phyloP scores from a whole-genome alignment of 768 basidiomycete species.

The Cytidiella melzeri region DNA sequence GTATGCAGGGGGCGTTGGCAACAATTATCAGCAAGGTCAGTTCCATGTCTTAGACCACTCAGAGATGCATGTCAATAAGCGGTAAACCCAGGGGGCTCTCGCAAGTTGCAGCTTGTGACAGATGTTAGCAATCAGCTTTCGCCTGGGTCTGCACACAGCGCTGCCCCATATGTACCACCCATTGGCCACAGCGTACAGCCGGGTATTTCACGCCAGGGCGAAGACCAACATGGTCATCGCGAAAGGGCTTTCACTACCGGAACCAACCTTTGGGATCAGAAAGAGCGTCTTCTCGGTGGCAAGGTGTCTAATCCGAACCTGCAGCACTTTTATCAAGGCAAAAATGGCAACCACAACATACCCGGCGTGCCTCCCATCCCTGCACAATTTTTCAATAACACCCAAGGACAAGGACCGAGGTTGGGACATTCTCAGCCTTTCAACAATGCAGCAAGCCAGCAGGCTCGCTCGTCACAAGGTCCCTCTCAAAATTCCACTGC shows the following conservation, averaged over 20 bases:
- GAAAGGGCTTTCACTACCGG: slow-evolving; percentile 33
- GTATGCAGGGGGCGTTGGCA: slow-evolving; percentile 22
- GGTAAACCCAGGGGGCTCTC: too few relatives aligned
- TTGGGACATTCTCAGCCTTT: slow-evolving; percentile 16
- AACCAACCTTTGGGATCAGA: slow-evolving; percentile 55
- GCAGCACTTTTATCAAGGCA: slow-evolving; percentile 48
- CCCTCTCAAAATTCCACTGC: slow-evolving; percentile 15
- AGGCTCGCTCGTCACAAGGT: slow-evolving; percentile 30
- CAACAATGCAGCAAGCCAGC: slow-evolving; percentile 12
- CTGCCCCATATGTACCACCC: slow-evolving; percentile 39
- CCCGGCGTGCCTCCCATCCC: slow-evolving; percentile 73
- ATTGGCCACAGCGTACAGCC: slow-evolving; percentile 37
- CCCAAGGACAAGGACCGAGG: slow-evolving; percentile 31
- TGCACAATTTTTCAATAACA: slow-evolving; percentile 61
- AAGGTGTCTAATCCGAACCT: slow-evolving; percentile 68
- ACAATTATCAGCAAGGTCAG: slow-evolving; percentile 36
- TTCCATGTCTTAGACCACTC: too few relatives aligned
- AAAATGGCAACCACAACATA: slow-evolving; percentile 28
- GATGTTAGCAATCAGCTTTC: slow-evolving; percentile 62
- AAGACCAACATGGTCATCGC: slow-evolving; percentile 18
- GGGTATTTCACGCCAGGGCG: slow-evolving; percentile 27
- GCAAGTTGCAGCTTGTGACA: slow-evolving; percentile 51
- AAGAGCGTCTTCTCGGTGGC: slow-evolving; percentile 48
- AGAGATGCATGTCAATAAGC: too few relatives aligned
- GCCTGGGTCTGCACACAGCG: slow-evolving; percentile 43